Conservation (phyloP, 78 protist species). For the Isochrysis galbana region DNA sequence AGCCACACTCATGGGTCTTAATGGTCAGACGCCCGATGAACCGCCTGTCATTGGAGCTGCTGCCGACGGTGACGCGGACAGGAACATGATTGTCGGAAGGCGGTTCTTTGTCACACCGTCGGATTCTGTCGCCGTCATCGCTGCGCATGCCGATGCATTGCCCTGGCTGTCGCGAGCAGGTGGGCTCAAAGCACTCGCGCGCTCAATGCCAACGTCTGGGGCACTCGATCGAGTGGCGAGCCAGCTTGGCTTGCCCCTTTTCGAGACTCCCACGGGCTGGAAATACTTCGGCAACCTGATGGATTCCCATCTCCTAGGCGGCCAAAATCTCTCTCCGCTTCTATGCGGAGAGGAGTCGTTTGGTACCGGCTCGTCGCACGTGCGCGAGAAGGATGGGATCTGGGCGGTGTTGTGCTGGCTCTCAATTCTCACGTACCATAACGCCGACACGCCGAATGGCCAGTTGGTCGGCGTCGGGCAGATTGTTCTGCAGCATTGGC, state of each 20-base stretch:
- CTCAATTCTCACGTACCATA: conserved; percentile 64
- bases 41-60: conserved; percentile 85
- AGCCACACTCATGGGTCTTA: conserved; percentile 74
- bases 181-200: conserved; percentile 87
- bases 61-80: conserved; percentile 65
- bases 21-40: not conserved
- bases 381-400: conserved; percentile 97
- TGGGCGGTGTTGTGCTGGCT: conserved; percentile 78
- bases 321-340: not conserved
- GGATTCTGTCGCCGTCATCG: conserved; percentile 95
- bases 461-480: conserved; percentile 21
- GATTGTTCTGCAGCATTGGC: conserved; percentile 81
- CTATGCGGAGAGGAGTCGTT: conserved; percentile 96
- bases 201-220: conserved; percentile 93
- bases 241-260: conserved; percentile 43
- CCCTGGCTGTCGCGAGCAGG: not conserved
- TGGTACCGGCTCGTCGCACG: conserved; percentile 90
- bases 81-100: conserved; percentile 93
- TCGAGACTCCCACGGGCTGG: conserved; percentile 97
- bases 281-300: conserved; percentile 96
- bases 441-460: conserved; percentile 24
- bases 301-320: conserved; percentile 70
- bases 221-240: conserved; percentile 62
- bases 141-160: conserved; percentile 60
- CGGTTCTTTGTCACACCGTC: conserved; percentile 93